Evolutionary conservation across 805 yeast species (phyloP).

Genomic region (Candida fluviatilis): DNA sequence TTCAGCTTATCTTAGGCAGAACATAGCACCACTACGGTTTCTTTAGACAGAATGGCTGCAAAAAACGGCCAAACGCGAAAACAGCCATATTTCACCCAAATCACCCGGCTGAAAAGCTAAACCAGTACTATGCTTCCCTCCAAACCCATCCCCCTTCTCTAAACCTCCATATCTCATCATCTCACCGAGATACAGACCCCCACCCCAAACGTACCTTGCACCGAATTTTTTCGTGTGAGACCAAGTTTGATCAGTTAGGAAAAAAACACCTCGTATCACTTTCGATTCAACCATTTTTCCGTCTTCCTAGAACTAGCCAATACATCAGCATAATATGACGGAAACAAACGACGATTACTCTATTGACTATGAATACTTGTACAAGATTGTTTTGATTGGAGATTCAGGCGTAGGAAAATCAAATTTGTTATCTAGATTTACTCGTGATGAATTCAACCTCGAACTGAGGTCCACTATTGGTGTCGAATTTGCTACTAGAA

Average conservation of each 20-base stretch:
- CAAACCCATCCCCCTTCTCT: not conserved
- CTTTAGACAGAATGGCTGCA: no score
- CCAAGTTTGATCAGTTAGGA: not conserved
- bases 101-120: not conserved
- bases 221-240: not conserved
- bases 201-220: not conserved
- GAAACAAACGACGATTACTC: constrained; percentile 44
- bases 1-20: no score
- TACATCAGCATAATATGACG: constrained; percentile 17
- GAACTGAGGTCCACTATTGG: constrained; percentile 96
- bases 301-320: not conserved
- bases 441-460: constrained; percentile 91
- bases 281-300: not conserved
- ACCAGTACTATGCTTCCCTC: no score
- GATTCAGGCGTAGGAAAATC: constrained; percentile 98
- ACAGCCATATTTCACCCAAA: not conserved
- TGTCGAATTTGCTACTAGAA: constrained; percentile 96
- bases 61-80: not conserved
- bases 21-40: no score
- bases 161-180: not conserved
- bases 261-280: not conserved
- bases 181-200: not conserved
- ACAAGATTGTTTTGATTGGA: constrained; percentile 94
- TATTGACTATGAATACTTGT: constrained; percentile 83
- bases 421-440: constrained; percentile 86